Base-by-base conservation (phyloP, 1,284 basidiomycete species). In the Puccinia hordei region DNA sequence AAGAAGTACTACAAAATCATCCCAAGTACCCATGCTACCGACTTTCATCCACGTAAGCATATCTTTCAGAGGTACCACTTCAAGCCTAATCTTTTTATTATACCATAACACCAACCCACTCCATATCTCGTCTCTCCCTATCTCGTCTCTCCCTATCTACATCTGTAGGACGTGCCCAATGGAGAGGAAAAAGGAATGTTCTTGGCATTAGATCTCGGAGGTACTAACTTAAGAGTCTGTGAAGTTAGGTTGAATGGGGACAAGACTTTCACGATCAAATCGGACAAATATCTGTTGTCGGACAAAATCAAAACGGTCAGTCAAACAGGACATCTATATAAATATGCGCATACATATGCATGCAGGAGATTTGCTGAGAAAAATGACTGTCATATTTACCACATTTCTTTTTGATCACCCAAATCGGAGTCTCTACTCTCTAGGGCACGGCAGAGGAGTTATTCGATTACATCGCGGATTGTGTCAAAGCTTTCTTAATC, bases 191-290 rank as follows among this genome's bases (percentile, higher is more conserved):
- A 90, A 82, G 95, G 94, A 68, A 94, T 93, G 5, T 98, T 95
- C 86, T 89, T 98, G 76, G 94, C 95, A 5, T 89, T 98, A 53
- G 95, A 98, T 87, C 90, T 98, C 38, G 95, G 95, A 55, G 95
- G 95, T 80, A 98, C 95, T 35, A 98, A 98, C 85, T 88, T 98
- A 91, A 94, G 95, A 80, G 95, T 97, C 66, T 97, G 95, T 87
- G 92, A 97, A 85, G 93, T 99, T 61, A 89, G 90, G 46, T 88
- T 99, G n/a, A 88, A 92, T 77, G 96, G 97, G 27, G 88, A 96
- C 85, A 90, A 93, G 84, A 91, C 91, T 15, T 98, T 98, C 86
- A 89, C 89, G 55, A 89, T 98, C 81, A 91, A 92, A 84, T 93
- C 96, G 86, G 91, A 97, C 85, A 97, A 97, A 86, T 97, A 95